Evolutionary conservation across 108 stramenopile species (phyloP), one percentile per base, ranked within the genome.

Genomic region (Nitzschia sp.): DNA sequence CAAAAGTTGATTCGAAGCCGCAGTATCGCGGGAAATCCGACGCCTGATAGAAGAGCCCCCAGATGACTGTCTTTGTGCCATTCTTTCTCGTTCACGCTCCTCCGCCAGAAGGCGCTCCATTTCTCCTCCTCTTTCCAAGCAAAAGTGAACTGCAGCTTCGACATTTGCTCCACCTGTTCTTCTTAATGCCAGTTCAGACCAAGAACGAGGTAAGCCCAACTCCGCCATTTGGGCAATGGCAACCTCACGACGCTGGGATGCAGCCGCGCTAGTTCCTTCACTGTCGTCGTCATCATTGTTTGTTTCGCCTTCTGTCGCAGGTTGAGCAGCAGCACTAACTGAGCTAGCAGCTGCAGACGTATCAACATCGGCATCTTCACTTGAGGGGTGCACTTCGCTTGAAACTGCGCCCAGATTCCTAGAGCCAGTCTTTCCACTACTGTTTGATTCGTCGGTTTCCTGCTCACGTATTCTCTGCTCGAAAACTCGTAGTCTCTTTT

Each of bases 91-190:
- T 68, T 88, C 85, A 41, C 73, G 56, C 39, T 92, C 86, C 70
- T 90, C 88, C 1, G 82, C 92, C 50, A 97, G 50, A 53, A 97
- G 78, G n/a, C 86, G 72, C 66, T 95, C 93, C 90, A 97, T 96
- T 34, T 97, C 97, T 50, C 79, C 86, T 15, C 93, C 93, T 67
- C 91, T 82, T 62, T 97, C 97, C 21, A 97, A 81, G 73, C 97
- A 97, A 63, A 95, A 96, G 68, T 92, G 89, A 38, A 97, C 93
- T 11, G 97, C 97, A 57, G 91, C 91, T 63, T 97, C 97, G 24
- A 97, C 92, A 63, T 94, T 92, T 37, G 83, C 81, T 43, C 90
- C 91, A 8, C 93, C 93, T 22, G 86, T 90, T 7, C 95, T 77
- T 22, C 94, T 66, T 25, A 98, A 77, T 8, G 97, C 96, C 48